Evolutionary conservation across 495 filamentous ascomycete species (phyloP), one percentile per base, ranked within the genome.

Genomic region (Penicillium ucsense): DNA sequence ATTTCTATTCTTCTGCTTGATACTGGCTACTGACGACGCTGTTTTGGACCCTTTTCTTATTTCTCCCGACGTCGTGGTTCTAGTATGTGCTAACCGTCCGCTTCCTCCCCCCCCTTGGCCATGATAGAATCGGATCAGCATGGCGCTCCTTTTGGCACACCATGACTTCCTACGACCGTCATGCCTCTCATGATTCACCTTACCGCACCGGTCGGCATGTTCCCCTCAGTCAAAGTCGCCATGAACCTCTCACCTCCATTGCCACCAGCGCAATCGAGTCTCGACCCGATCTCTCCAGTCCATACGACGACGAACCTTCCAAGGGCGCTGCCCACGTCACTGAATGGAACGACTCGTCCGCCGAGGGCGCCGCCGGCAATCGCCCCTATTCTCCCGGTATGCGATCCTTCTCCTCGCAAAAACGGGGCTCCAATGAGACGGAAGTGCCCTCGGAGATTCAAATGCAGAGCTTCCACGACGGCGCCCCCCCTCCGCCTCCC

Each of bases 401-500:
- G 81, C 75, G 90, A 49, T 89, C 89, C 3, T 63, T 79, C 27
- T 68, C 75, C 43, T 82, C 85, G 46, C 62, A 79, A 47, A 76
- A 79, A 54, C 68, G 76, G 40, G 62, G 60, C 45, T 74, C 78
- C 3, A 74, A 72, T 46, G 79, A 83, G 51, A 80, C 75, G 29
- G 81, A 84, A 47, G 80, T 79, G 42, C 70, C 78, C 28, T 84
- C 85, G 12, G 90, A 95, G 64, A 96, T 99, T 47, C 89, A 89
- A 47, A 89, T 99, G 84, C 94, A 96, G 68, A 86, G 86, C 43
- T 99, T 99, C 68, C 79, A 83, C 53, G 88, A 97, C 51, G 92
- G 92, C 41, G 78, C 85, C 20, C 89, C 92, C 1, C 92, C 94
- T 8, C 79, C 92, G 4, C 92, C 92, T 3, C 88, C 92, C 8